phyloP scores from a whole-genome alignment of 2,329 filamentous ascomycete species.

The Aspergillus alliaceus region DNA sequence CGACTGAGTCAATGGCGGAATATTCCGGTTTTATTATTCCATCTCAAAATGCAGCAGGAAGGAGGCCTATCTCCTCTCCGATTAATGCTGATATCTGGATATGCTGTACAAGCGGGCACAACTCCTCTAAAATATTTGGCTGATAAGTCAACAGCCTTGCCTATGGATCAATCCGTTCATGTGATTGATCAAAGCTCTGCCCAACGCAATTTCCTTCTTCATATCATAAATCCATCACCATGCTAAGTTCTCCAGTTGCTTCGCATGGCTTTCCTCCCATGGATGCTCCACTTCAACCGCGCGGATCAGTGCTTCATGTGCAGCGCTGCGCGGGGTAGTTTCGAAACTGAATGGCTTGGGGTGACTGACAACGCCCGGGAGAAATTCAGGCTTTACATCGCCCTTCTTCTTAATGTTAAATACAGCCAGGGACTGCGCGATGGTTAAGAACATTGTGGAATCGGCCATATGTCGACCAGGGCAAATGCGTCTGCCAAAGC shows the following conservation, averaged over 20 bases:
- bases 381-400: conserved; percentile 36
- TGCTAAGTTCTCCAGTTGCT: conserved; percentile 33
- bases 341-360: conserved; percentile 33
- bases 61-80: no score
- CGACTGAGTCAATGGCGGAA: no score
- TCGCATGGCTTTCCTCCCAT: conserved; percentile 13
- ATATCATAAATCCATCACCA: not conserved
- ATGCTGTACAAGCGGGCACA: no score
- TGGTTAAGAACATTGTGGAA: conserved; percentile 40
- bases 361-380: conserved; percentile 36
- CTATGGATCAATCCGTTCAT: no score
- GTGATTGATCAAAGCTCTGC: no score
- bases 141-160: no score
- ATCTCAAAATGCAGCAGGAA: no score
- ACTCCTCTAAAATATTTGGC: no score
- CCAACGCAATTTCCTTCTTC: no score
- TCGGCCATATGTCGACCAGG: conserved; percentile 45
- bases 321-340: not conserved
- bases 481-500: conserved; percentile 46
- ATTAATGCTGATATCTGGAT: no score
- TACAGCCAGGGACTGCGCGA: conserved; percentile 47
- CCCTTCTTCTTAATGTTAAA: conserved; percentile 44
- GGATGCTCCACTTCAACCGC: conserved; percentile 2
- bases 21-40: no score
- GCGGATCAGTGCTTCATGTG: conserved; percentile 1